Base-by-base conservation (phyloP, 2,329 filamentous ascomycete species). In the Seiridium cupressi region DNA sequence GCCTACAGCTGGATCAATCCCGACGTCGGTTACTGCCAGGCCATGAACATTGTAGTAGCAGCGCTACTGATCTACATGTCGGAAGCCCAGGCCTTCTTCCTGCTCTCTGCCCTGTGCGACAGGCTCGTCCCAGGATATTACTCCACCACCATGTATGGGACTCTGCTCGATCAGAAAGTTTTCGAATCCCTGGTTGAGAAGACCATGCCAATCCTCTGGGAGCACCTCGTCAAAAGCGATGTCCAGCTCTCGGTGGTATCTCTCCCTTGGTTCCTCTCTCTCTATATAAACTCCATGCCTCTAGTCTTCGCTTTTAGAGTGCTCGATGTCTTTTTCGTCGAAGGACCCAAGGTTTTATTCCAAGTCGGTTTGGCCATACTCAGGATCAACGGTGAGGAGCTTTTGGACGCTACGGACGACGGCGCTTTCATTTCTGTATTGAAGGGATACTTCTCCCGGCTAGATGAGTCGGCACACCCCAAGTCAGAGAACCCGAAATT, bases 261-360 rank as follows among this genome's bases (percentile, higher is more conserved):
- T 8, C 82, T 99, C 48, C 95, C 95, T 3, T 99, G 95, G 95
- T 99, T 99, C 73, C 82, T 99, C 59, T 98, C 94, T 4, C 83
- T 99, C 18, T 99, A 98, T 77, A 96, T 99, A 81, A 99, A 99
- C 82, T 98, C 94, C 1, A 99, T 99, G 95, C 95, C 95, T 4
- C 82, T 99, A 13, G 93, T 98, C 1, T 99, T 98, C 76, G 95
- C 95, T 51, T 99, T 98, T 75, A 86, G 95, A 59, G 95, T 99
- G 54, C 77, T 99, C 63, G 95, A 99, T 69, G 94, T 99, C 55
- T 99, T 99, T 80, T 99, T 99, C 76, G 86, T 99, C 46, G 95
- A 99, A 76, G 95, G 95, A 0, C 94, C 95, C 13, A 98, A 98
- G 76, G 95, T 98, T 1, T 81, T 99, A 8, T 99, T 99, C 76